Conservation (phyloP, 2,329 filamentous ascomycete genomes). For the Coccinonectria pachysandricola region DNA sequence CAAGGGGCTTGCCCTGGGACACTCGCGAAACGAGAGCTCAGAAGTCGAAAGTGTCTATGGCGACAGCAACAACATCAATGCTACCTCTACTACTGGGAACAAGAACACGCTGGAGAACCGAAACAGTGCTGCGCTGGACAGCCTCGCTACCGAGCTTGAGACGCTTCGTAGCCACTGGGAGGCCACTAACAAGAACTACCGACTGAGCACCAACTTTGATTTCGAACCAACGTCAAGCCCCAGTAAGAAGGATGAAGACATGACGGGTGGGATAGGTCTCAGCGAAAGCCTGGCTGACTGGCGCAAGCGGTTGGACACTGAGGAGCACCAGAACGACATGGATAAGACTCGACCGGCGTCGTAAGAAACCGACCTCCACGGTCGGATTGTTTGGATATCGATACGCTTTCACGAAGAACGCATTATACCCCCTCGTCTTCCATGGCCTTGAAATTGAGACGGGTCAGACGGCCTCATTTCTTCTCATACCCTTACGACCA, state of each 20-base stretch:
- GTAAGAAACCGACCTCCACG: constrained; percentile 9
- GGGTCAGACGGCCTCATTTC: no score
- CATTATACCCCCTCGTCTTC: constrained; percentile 23
- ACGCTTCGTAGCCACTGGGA: constrained; percentile 88
- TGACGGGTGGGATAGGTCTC: constrained; percentile 34
- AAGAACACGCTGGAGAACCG: constrained; percentile 38
- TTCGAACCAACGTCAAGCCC: constrained; percentile 48
- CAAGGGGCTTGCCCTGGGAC: constrained; percentile 30
- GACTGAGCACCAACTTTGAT: constrained; percentile 80
- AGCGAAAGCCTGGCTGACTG: constrained; percentile 69
- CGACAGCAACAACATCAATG: constrained; percentile 23
- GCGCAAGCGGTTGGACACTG: constrained; percentile 62
- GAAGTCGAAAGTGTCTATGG: constrained; percentile 54
- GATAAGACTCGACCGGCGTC: constrained; percentile 19
- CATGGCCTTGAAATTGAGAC: no score
- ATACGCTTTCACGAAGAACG: constrained; percentile 23
- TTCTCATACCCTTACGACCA: no score
- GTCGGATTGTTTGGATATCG: constrained; percentile 17
- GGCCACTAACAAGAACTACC: constrained; percentile 89
- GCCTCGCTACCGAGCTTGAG: constrained; percentile 84
- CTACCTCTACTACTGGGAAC: constrained; percentile 38
- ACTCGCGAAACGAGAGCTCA: constrained; percentile 45
- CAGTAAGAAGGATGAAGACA: constrained; percentile 37
- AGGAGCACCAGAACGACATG: constrained; percentile 26
- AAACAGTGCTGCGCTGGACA: constrained; percentile 68